These are phyloP conservation scores for Colletotrichum siamense DNA, from an alignment of 2,329 filamentous ascomycete species.

Conservation along the genomic window DNA sequence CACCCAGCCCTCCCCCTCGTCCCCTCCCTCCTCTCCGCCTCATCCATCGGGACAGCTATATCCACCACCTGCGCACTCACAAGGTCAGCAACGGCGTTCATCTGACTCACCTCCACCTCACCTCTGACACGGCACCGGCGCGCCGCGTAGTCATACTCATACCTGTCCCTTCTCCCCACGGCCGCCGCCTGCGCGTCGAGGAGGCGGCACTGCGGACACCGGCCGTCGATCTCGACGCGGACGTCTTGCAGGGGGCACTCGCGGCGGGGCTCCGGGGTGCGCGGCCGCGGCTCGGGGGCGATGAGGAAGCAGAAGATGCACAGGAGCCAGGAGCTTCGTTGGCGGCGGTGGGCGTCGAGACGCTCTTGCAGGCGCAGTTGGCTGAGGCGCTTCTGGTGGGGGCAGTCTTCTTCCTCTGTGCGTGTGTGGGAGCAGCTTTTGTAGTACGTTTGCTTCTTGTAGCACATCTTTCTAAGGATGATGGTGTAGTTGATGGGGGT, in stretches of 20 bases:
- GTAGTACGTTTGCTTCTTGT: constrained; percentile 1
- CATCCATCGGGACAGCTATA: background rate
- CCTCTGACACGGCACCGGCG: background rate
- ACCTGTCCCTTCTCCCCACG: background rate
- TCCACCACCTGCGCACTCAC: background rate
- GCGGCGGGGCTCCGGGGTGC: background rate
- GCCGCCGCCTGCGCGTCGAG: background rate
- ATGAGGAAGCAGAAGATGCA: background rate
- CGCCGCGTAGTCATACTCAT: background rate
- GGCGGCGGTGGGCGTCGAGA: background rate
- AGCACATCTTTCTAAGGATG: background rate
- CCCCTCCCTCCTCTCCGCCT: background rate
- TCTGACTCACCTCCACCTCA: background rate
- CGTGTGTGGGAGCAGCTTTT: background rate
- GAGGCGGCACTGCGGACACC: constrained; percentile 1
- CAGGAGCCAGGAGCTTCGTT: background rate
- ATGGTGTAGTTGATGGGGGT: background rate
- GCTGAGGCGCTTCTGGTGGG: background rate
- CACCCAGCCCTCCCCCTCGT: background rate
- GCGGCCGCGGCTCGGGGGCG: background rate
- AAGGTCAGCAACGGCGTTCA: background rate
- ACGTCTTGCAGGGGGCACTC: background rate
- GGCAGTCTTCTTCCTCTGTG: background rate
- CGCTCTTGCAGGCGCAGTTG: background rate
- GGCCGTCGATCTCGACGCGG: background rate